Evolutionary conservation across 306 rosid species (phyloP), one percentile per base, ranked within the genome.

Genomic region (Vicia villosa): DNA sequence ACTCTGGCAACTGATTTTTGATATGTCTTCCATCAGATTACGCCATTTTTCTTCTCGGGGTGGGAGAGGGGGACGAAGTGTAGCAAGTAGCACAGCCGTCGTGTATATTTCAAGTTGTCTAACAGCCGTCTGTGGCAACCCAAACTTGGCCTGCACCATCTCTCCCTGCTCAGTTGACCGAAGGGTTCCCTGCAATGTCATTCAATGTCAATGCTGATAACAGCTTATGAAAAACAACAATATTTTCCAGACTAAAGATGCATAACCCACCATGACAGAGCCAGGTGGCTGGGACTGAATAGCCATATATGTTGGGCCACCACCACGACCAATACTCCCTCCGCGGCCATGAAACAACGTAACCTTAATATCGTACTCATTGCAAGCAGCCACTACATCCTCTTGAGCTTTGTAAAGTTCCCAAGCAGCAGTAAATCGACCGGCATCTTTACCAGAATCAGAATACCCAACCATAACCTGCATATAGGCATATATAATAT

Each of bases 401-500:
- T 92, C 98, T 69, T 92, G 98, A 77, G 96, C 98, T 85, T 90
- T 90, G 84, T 92, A 92, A 72, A 92, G 98, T 74, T 92, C 96
- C 98, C 98, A 92, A 69, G 96, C 98, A 40, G 96, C 96, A 76
- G 91, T 88, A 36, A 92, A 90, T 66, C 96, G 98, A 64, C 98
- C 98, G 43, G 98, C 98, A 85, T 92, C 98, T 88, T 90, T 92
- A 45, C 98, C 96, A 82, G 98, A 92, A 83, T 92, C 96, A 69
- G 98, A 92, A 80, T 90, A 92, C 17, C 98, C 96, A 51, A 92
- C 96, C 98, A 92, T 92, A 49, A 92, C 96, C 98, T 92, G 80
- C 79, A 70, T 63, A 72, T 30, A 76, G 41, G 60, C 83, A 70
- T 69, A 24, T 76, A 15, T 66, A 54, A 73, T 22, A 82, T 50